A percentile compares a stretch with the other conserved stretches of the same genome.
phyloP scores from a whole-genome alignment of 2,329 filamentous ascomycete species.

The Diaporthe sp. region DNA sequence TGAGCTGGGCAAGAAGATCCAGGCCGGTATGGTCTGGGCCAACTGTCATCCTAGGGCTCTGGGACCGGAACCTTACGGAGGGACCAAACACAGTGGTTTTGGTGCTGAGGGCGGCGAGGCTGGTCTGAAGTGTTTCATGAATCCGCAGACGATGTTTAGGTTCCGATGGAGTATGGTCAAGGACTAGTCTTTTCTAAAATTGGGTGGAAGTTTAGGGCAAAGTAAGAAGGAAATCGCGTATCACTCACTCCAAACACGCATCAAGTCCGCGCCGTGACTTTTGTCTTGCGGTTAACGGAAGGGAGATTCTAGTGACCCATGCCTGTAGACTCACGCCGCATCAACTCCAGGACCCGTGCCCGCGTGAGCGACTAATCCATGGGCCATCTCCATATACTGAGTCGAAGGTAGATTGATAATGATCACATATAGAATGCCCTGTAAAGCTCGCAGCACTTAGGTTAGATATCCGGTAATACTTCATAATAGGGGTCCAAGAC shows the following conservation, averaged over 20 bases:
- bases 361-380: neutral
- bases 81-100: conserved; percentile 6
- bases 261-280: no score
- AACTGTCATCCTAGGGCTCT: conserved; percentile 4
- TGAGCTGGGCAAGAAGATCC: neutral
- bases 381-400: neutral
- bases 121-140: conserved; percentile 20
- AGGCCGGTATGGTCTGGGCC: conserved; percentile 16
- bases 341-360: neutral
- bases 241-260: no score
- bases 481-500: no score
- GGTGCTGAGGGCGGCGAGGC: conserved; percentile 9
- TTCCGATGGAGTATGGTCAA: conserved; percentile 13
- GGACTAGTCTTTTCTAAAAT: neutral
- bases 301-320: no score
- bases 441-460: no score
- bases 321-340: neutral
- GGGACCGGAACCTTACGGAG: conserved; percentile 6
- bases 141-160: neutral
- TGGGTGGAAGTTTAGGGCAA: neutral
- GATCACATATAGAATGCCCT: neutral
- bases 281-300: no score
- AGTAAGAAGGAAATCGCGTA: neutral
- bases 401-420: neutral
- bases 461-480: neutral